A percentile compares a stretch with the other conserved stretches of the same genome.
Conservation (phyloP, 2,329 filamentous ascomycete species). For the Remersonia thermophila region DNA sequence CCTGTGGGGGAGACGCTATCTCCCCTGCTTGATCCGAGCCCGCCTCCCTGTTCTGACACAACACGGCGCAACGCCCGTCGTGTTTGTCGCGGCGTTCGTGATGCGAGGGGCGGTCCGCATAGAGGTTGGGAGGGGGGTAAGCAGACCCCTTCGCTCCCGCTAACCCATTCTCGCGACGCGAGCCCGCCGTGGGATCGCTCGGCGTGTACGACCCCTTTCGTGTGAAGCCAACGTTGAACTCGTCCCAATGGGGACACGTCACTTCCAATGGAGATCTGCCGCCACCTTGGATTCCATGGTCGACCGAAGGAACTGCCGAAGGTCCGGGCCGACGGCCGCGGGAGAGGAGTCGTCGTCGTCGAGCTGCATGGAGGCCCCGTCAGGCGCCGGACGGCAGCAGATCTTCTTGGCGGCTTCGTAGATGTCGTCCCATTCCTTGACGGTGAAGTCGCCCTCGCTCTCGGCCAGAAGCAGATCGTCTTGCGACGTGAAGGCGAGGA, state of each 20-base stretch:
- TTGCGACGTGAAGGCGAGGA: conserved; percentile 67
- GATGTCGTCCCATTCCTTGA: conserved; percentile 63
- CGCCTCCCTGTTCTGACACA: too few relatives aligned
- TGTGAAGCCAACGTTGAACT: not conserved
- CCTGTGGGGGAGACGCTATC: too few relatives aligned
- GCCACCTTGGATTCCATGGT: conserved; percentile 44
- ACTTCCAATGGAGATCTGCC: conserved; percentile 47
- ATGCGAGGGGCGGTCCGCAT: too few relatives aligned
- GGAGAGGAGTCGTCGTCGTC: conserved; percentile 30
- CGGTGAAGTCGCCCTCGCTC: conserved; percentile 67
- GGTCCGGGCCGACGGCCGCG: conserved; percentile 30
- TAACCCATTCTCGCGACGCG: not conserved
- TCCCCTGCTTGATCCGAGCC: not conserved
- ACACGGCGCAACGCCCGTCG: too few relatives aligned
- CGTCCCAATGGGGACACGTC: too few relatives aligned
- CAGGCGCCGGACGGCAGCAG: conserved; percentile 41
- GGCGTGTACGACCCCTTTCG: not conserved
- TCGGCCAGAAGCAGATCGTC: conserved; percentile 65
- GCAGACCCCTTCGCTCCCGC: too few relatives aligned
- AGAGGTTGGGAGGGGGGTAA: too few relatives aligned
- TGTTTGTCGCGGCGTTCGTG: too few relatives aligned
- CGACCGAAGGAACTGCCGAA: conserved; percentile 50
- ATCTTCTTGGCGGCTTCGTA: conserved; percentile 51
- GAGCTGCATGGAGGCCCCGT: conserved; percentile 32
- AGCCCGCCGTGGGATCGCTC: not conserved